These are phyloP conservation scores for Podospora pseudopauciseta DNA, from an alignment of 495 filamentous ascomycete genomes.

Conservation along the genomic window DNA sequence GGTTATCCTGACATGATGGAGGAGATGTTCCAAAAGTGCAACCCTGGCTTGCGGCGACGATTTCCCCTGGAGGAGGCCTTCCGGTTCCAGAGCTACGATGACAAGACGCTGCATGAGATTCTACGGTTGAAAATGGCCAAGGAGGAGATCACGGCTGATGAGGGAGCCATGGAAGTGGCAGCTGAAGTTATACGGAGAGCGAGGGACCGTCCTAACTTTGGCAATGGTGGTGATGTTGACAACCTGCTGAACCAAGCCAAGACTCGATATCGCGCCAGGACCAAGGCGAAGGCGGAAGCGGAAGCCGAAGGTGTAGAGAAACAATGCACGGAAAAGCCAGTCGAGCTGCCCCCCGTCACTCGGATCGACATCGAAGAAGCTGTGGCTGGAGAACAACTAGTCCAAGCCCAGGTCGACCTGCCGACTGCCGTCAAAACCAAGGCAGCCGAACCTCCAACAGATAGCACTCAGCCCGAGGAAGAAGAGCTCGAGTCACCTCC, in stretches of 20 bases:
- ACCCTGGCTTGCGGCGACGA: slow-evolving; percentile 64
- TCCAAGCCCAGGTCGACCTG: background rate
- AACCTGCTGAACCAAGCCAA: slow-evolving; percentile 59
- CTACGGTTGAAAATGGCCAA: slow-evolving; percentile 50
- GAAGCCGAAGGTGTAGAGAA: background rate
- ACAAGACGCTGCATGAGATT: slow-evolving; percentile 52
- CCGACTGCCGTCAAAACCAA: background rate
- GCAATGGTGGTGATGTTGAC: slow-evolving; percentile 59
- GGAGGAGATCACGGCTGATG: slow-evolving; percentile 40
- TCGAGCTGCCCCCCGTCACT: background rate
- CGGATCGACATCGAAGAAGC: background rate
- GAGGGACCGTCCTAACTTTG: slow-evolving; percentile 51
- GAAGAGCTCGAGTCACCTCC: background rate
- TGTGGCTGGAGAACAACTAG: background rate
- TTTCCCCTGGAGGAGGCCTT: slow-evolving; percentile 64
- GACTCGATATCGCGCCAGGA: slow-evolving; percentile 47
- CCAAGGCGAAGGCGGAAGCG: background rate
- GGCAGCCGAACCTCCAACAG: background rate
- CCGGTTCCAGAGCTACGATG: slow-evolving; percentile 61
- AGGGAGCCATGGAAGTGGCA: slow-evolving; percentile 42
- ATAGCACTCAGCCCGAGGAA: background rate
- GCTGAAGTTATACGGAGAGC: slow-evolving; percentile 44
- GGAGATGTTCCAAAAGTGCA: slow-evolving; percentile 69
- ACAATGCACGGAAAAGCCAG: background rate
- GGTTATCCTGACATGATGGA: slow-evolving; percentile 69